A percentile compares a stretch with the other conserved stretches of the same genome.
Evolutionary conservation across 2,329 filamentous ascomycete species (phyloP).

Genomic region (Beauveria medogensis): DNA sequence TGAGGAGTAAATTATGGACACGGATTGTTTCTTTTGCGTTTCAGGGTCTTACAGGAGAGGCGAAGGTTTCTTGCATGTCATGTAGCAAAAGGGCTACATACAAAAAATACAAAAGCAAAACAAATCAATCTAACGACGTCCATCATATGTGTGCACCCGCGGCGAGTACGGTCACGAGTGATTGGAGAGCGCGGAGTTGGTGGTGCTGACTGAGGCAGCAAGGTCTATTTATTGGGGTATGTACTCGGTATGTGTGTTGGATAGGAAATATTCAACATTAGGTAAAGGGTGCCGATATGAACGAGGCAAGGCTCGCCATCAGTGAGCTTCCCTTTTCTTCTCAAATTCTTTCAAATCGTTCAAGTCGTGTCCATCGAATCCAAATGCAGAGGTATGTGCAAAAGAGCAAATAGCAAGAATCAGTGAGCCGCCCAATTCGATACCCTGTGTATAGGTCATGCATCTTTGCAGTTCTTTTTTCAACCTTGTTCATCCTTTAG

Average conservation of each 20-base stretch:
- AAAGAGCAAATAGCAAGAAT: not conserved
- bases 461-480: not conserved
- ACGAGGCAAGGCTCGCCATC: not conserved
- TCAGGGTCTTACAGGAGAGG: constrained; percentile 54
- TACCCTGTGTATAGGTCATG: not conserved
- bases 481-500: not conserved
- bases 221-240: not conserved
- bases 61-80: constrained; percentile 54
- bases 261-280: not conserved
- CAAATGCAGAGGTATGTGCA: constrained; percentile 8
- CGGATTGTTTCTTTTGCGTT: constrained; percentile 45
- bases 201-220: not conserved
- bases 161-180: not conserved
- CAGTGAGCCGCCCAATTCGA: not conserved
- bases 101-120: constrained; percentile 29
- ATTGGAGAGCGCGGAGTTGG: not conserved
- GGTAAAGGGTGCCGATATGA: not conserved
- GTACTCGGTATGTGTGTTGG: not conserved
- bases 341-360: constrained; percentile 4
- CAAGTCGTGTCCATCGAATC: constrained; percentile 2
- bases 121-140: constrained; percentile 19
- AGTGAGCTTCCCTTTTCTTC: not conserved
- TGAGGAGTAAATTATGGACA: constrained; percentile 51
- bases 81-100: constrained; percentile 43
- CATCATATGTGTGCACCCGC: not conserved